phyloP scores from a whole-genome alignment of 208 protist species.

The Trypanosoma brucei region DNA sequence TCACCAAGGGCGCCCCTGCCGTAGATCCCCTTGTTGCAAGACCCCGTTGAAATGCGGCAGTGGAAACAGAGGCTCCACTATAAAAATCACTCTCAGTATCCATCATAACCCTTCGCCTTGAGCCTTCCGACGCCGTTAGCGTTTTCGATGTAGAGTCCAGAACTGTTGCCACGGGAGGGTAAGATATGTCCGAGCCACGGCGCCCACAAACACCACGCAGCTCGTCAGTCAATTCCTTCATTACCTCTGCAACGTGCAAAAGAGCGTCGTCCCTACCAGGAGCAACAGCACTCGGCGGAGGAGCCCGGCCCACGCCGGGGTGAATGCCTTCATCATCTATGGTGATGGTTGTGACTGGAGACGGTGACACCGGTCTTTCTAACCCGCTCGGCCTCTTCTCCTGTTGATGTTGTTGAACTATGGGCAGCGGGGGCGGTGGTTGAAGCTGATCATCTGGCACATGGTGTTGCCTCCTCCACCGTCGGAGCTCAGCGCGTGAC shows the following conservation, averaged over 20 bases:
- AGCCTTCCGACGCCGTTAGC: too few species aligned
- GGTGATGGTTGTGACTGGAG: constrained; percentile 5
- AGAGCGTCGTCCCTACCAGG: constrained; percentile 27
- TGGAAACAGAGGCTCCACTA: too few species aligned
- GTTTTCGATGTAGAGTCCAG: too few species aligned
- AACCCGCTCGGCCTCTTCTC: not conserved
- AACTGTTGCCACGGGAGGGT: not conserved
- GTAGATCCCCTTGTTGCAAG: too few species aligned
- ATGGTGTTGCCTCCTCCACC: constrained; percentile 32
- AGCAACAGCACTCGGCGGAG: not conserved
- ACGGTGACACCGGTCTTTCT: not conserved
- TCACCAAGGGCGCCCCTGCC: too few species aligned
- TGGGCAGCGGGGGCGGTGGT: not conserved
- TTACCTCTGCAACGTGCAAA: constrained; percentile 48
- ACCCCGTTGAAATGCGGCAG: too few species aligned
- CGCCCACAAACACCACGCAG: constrained; percentile 30
- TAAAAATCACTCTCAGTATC: too few species aligned
- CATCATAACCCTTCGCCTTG: too few species aligned
- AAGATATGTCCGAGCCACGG: not conserved
- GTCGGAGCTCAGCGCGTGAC: constrained; percentile 60
- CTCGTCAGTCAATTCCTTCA: constrained; percentile 61
- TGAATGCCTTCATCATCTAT: not conserved
- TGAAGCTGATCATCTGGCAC: constrained; percentile 6
- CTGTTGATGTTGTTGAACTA: not conserved
- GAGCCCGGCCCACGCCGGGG: not conserved